Base-by-base conservation (phyloP, 2,329 filamentous ascomycete genomes). In the Alternaria metachromatica region DNA sequence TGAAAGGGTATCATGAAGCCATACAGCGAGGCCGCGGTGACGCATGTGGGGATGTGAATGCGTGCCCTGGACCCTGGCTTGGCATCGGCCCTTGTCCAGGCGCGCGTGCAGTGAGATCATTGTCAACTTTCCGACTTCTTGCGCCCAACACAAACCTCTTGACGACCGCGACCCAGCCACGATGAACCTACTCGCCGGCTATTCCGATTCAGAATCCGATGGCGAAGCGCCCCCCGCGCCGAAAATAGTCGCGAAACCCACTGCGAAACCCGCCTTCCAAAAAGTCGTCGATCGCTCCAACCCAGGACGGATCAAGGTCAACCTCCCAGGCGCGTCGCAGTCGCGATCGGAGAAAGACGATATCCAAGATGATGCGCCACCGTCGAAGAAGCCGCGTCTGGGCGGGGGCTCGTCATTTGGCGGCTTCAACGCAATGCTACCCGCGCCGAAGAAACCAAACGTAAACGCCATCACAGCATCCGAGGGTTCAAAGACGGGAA, bases 351-450 rank as follows among this genome's bases (percentile, higher is more conserved):
- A 72, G 4, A 68, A 78, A 10, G 77, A 80, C 20, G 77, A 81
- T 23, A 80, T 78, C 58, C 84, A 86, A 25, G 84, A 67, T 10
- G 76, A 75, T n/a, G 76, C 71, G 3, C 74, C 72, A 5, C 90
- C 92, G 0, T 85, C 90, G 1, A 97, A 97, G 77, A 89, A 90
- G 63, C 85, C 87, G 18, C 89, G 89, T 54, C 87, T 87, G 2
- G 86, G 84, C 8, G 86, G 84, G 7, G 87, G 86, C 4, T 88
- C 89, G 26, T 86, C 87, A 5, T 94, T 97, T 72, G 87, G 91
- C 55, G 92, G 90, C 3, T 96, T 97, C 83, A 96, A 95, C 77
- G 90, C 93, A 2, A 89, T 97, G 70, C 85, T 98, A 20, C 95
- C 95, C 3, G 86, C 94, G 25, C 94, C 95, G 0, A 98, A 97